Base-by-base conservation (phyloP, 75 land plant species). In the Gnetum montanum region DNA sequence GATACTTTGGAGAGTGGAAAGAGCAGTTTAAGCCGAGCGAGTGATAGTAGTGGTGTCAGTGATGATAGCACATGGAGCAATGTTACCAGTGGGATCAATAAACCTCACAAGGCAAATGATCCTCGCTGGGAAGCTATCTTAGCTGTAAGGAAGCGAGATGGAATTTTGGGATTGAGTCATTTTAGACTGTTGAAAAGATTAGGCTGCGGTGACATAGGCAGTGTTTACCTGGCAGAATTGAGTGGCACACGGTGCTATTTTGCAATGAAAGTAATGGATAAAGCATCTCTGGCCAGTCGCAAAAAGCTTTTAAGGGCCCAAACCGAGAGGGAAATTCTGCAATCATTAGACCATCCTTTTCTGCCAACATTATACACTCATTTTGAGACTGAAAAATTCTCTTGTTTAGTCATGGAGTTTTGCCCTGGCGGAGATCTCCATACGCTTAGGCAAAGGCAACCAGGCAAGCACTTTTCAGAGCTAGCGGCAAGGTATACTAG, bases 21-120 rank as follows among this genome's bases (percentile, higher is more conserved):
- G 54, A 86, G 84, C 29, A 86, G 91, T 44, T 55, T 70, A 40
- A 86, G 90, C 69, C 63, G 87, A 56, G 87, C 75, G 19, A 86
- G 90, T 65, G 62, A 79, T 51, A 86, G 91, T 50, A 83, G 88
- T 73, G 91, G 79, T 22, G 70, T 83, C 35, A 86, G 91, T 58
- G 86, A 85, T 61, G 88, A 83, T 13, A 83, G 88, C 62, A 86
- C 66, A 27, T 86, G 88, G 79, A 86, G 84, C 40, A 83, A 71
- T 55, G 43, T 73, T 7, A 86, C 83, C 51, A 79, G 82, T 0
- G 67, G 76, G 50, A 81, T 77, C 46, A 86, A 76, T 50, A 86
- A 88, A 44, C 92, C 92, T n/a, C 92, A 88, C 67, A 84, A 88
- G 47, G 92, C 81, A 27, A 88, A 88, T 57, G 92, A 88, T 72